Evolutionary conservation across 768 basidiomycete genomes (phyloP), one percentile per base, ranked within the genome.

Genomic region (Leccinum olivaceopallidum): DNA sequence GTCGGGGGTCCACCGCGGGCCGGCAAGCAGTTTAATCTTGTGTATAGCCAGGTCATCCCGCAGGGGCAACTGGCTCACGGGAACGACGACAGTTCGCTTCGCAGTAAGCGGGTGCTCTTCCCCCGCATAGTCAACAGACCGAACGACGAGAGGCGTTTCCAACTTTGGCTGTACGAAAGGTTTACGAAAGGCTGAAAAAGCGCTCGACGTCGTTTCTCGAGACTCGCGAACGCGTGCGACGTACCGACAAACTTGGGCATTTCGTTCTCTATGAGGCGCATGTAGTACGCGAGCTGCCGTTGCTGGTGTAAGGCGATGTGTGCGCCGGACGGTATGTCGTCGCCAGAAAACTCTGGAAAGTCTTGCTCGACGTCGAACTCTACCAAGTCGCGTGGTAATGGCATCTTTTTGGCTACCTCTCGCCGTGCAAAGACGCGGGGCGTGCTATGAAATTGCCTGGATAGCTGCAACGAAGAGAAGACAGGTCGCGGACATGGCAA

Each of bases 21-120:
- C 96, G 18, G 96, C 92, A 39, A 99, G 80, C 3, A 98, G 80
- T 70, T 94, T 92, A 69, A 95, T 78, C 73, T 90, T 93, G 76
- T 96, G 92, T 10, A 87, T 73, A 6, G 93, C 90, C 22, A 76
- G 74, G n/a, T 83, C 79, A 55, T 79, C 72, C 44, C 77, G 78
- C 65, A 98, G 77, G 0, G 92, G 88, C 48, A 98, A 80, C 13
- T 81, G 74, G 60, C 90, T 81, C 39, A 98, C 85, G 14, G 93
- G 83, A 13, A 85, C 89, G 18, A 92, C 86, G 57, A 94, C 79
- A 56, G 80, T 83, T 56, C 89, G 85, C 73, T 95, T 95, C 24
- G 79, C 76, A 13, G 79, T 81, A 6, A 81, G 86, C 14, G 89
- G 92, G 70, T 91, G 93, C 49, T 77, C 76, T 74, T 91, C 92